phyloP scores from a whole-genome alignment of 2,329 filamentous ascomycete genomes.

The Trichoderma koningii region DNA sequence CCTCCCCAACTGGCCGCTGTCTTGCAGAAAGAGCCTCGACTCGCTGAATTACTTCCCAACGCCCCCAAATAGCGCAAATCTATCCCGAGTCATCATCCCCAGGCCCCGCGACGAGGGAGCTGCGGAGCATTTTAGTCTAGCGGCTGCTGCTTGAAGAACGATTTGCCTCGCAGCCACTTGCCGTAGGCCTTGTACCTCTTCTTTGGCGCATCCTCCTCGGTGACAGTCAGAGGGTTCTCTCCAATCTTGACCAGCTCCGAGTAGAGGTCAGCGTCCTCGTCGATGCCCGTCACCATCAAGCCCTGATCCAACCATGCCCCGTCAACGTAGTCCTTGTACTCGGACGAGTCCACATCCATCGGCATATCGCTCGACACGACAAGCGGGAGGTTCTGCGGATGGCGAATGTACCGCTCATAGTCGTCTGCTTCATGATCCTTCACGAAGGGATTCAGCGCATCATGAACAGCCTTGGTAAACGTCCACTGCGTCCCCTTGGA shows the following conservation, averaged over 20 bases:
- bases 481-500: slow-evolving; percentile 84
- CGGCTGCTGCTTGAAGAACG: slow-evolving; percentile 88
- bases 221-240: slow-evolving; percentile 84
- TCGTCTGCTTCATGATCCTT: slow-evolving; percentile 76
- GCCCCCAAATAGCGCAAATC: neutral
- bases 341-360: slow-evolving; percentile 58
- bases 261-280: slow-evolving; percentile 60
- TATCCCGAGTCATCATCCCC: neutral
- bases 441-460: slow-evolving; percentile 84
- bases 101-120: neutral
- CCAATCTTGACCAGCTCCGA: slow-evolving; percentile 73
- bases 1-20: slow-evolving; percentile 30
- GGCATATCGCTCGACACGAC: slow-evolving; percentile 71
- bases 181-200: slow-evolving; percentile 96
- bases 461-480: slow-evolving; percentile 79
- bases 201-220: slow-evolving; percentile 81
- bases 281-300: slow-evolving; percentile 54
- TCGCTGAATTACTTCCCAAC: slow-evolving; percentile 37
- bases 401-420: slow-evolving; percentile 84
- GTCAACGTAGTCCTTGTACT: slow-evolving; percentile 80
- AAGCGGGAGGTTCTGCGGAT: slow-evolving; percentile 85
- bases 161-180: slow-evolving; percentile 94
- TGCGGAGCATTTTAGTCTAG: slow-evolving; percentile 48
- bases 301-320: slow-evolving; percentile 65
- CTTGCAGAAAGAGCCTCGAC: slow-evolving; percentile 34